These are phyloP conservation scores for Citrus unshiu DNA, from an alignment of 345 rosid genomes.

Conservation along the genomic window DNA sequence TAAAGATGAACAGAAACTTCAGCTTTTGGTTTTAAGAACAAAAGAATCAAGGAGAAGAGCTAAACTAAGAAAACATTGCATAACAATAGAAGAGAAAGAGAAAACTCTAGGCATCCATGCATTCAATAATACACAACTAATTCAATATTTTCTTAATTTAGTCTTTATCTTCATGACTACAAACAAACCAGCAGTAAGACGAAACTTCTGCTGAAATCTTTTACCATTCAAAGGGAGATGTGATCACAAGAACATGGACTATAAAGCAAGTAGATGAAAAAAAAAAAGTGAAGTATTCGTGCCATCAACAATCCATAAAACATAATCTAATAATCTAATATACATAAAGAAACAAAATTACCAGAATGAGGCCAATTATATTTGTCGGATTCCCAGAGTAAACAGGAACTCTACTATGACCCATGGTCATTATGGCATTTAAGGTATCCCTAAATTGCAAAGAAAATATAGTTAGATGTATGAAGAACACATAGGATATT, in stretches of 20 bases:
- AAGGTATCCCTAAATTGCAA: constrained; percentile 60
- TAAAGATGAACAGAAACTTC: not conserved
- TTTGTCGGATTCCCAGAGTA: constrained; percentile 60
- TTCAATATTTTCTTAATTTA: not conserved
- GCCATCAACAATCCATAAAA: not conserved
- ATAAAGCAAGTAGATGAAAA: not conserved
- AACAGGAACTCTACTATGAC: constrained; percentile 97
- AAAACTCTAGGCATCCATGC: not conserved
- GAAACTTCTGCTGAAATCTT: not conserved
- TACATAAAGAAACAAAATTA: constrained; percentile 26
- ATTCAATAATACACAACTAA: not conserved
- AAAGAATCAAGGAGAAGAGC: not conserved
- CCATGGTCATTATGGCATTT: constrained; percentile 81
- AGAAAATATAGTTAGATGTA: constrained; percentile 13
- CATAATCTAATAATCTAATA: not conserved
- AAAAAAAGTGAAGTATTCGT: not conserved
- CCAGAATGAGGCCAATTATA: constrained; percentile 91
- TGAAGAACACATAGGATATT: constrained; percentile 6
- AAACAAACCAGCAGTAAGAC: not conserved
- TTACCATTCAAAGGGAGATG: not conserved
- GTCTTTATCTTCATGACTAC: not conserved
- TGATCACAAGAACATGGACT: not conserved
- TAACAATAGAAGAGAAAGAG: not conserved
- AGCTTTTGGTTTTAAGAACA: not conserved
- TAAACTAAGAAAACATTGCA: not conserved